Base-by-base conservation (phyloP, 805 yeast species). In the Candida ipomoeae region DNA sequence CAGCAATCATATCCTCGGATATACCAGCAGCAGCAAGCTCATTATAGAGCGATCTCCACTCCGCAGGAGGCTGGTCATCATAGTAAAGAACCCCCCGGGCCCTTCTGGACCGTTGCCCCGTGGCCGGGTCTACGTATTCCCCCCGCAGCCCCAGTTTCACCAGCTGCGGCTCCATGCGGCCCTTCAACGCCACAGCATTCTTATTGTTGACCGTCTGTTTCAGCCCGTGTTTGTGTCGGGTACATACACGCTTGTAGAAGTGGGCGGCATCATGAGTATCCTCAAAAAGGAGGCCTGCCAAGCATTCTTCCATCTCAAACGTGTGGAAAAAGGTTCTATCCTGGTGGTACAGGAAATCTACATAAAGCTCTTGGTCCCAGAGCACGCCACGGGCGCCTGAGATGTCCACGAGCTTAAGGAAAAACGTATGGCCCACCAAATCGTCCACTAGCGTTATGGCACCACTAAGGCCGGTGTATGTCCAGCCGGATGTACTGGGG, bases 281-380 rank as follows among this genome's bases (percentile, higher is more conserved):
- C 58, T 90, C 96, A 66, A 94, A 94, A 46, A 94, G 69, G 20
- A 94, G 73, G 0, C 98, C 99, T 10, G 83, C 90, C 47, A 76
- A 77, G 64, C 96, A 91, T 20, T 88, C 95, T 59, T 94, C 98
- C 42, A 89, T 74, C 71, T 94, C 99, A 70, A 94, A 94, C 6
- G 95, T 78, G 66, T 94, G 98, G 77, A 94, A 94, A 68, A 89
- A 94, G 37, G 96, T 83, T 32, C 99, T 80, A 67, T 94, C 99
- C 67, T 94, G 98, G 62, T 87, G 81, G 68, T 94, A 94, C 59
- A 85, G 84, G 66, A 94, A 90, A 60, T 88, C 85, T 11, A 89
- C 84, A 61, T 88, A 92, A 44, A 94, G 69, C 67, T 94, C 99
- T 67, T 94, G 99, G 67, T 94, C 99, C 99, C 99, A 94, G 0